These are phyloP conservation scores for Metschnikowia picachoensis DNA, from an alignment of 805 yeast genomes.

Conservation along the genomic window DNA sequence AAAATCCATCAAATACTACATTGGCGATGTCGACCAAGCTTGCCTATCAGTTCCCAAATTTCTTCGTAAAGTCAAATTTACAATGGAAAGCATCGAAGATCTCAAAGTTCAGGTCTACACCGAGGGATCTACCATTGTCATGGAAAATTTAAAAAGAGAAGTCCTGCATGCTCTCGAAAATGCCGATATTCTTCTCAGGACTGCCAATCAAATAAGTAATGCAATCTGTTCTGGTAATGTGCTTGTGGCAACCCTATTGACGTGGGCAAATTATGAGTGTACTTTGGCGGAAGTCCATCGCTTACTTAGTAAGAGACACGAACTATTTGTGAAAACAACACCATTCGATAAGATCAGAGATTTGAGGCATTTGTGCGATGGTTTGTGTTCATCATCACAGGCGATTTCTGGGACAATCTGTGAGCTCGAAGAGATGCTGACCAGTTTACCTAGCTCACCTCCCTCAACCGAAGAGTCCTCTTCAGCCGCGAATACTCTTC, in stretches of 20 bases:
- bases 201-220: not conserved
- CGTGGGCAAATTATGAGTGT: conserved; percentile 7
- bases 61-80: conserved; percentile 1
- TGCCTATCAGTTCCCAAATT: conserved; percentile 3
- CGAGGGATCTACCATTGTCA: not conserved
- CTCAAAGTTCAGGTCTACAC: conserved; percentile 4
- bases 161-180: not conserved
- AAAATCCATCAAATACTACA: conserved; percentile 3
- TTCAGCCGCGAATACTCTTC: not conserved
- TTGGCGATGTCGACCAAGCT: conserved; percentile 1
- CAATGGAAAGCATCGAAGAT: conserved; percentile 2
- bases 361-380: not conserved
- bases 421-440: conserved; percentile 2
- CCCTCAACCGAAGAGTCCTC: not conserved
- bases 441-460: not conserved
- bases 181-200: not conserved
- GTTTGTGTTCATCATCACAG: not conserved
- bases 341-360: conserved; percentile 1
- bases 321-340: not conserved
- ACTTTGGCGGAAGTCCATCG: conserved; percentile 1
- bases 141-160: conserved; percentile 4
- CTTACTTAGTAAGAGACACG: conserved; percentile 1
- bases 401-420: conserved; percentile 2
- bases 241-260: conserved; percentile 1
- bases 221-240: conserved; percentile 1